Base-by-base conservation (phyloP, 1,284 basidiomycete genomes). In the Microbotryum silenes-acaulis region DNA sequence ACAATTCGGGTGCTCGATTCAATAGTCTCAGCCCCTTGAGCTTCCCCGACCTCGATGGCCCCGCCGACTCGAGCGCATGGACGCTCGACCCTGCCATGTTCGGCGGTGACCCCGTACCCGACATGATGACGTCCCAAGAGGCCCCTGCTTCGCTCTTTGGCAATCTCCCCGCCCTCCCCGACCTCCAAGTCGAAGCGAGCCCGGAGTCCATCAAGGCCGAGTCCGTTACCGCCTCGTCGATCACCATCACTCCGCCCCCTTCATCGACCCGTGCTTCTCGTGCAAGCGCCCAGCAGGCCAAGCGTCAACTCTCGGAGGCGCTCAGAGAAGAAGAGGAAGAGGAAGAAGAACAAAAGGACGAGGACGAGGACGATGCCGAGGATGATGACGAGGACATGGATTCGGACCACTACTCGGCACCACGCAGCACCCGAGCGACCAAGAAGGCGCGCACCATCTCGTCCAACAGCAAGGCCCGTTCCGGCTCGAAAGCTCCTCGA, bases 81-180 rank as follows among this genome's bases (percentile, higher is more conserved):
- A 31, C 64, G 3, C 55, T 68, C 58, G 66, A 68, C 56, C 66
- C 66, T 14, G 45, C 49, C 51, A 47, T 68, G 49, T 66, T 68
- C 10, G 56, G 45, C 54, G 42, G 20, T 29, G 25, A 51, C 20
- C 25, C 50, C 8, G 12, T 14, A 20, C 44, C 44, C 48, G 12
- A 48, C 23, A 33, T 47, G 8, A 42, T 25, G 46, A 21, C 16
- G 21, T 14, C 16, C 8, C 31, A 57, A 27, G 37, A 42, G 16
- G 37, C 16, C 12, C 14, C 23, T 29, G 59, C 21, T 44, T 21
- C 25, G 23, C 23, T 37, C 55, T 14, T 14, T 3, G 4, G 45
- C 45, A 18, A 14, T 42, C 45, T 23, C 23, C 49, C 14, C n/a
- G 9, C 37, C 9, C n/a, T 25, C 21, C 50, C 46, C 29, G 9